A percentile compares a stretch with the other conserved stretches of the same genome.
Evolutionary conservation across 371 early-diverging fungal genomes (phyloP).

Genomic region (Sporodiniella umbellata): DNA sequence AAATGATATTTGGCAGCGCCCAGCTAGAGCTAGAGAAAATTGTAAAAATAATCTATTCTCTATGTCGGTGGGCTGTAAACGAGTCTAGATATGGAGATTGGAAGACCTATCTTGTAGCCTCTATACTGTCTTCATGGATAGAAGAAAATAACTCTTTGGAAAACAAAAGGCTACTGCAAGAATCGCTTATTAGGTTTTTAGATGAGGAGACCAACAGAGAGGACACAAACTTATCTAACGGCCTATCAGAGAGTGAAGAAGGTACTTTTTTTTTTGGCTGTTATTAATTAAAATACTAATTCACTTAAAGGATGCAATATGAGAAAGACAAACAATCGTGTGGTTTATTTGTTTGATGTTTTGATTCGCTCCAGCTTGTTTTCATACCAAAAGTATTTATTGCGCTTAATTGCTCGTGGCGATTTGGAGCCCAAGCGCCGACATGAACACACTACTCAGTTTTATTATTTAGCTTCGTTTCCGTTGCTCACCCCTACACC

Average conservation of each 20-base stretch:
- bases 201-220: conserved; percentile 21
- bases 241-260: conserved; percentile 4
- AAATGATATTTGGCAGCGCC: conserved; percentile 25
- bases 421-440: conserved; percentile 49
- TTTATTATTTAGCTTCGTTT: conserved; percentile 54
- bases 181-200: conserved; percentile 43
- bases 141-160: conserved; percentile 24
- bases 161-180: conserved; percentile 32
- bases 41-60: conserved; percentile 20
- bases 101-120: conserved; percentile 54
- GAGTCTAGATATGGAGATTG: conserved; percentile 54
- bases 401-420: conserved; percentile 65
- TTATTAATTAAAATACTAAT: too few species aligned
- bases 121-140: conserved; percentile 49
- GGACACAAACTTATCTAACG: background rate
- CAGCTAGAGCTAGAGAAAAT: conserved; percentile 10
- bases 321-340: conserved; percentile 7
- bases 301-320: background rate
- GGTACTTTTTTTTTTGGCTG: conserved; percentile 3
- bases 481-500: conserved; percentile 44
- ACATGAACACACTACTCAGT: conserved; percentile 32
- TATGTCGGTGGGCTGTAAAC: conserved; percentile 64
- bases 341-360: conserved; percentile 52
- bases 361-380: conserved; percentile 56
- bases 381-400: conserved; percentile 60